Evolutionary conservation across 306 rosid genomes (phyloP), one percentile per base, ranked within the genome.

Genomic region (Castanea sativa): DNA sequence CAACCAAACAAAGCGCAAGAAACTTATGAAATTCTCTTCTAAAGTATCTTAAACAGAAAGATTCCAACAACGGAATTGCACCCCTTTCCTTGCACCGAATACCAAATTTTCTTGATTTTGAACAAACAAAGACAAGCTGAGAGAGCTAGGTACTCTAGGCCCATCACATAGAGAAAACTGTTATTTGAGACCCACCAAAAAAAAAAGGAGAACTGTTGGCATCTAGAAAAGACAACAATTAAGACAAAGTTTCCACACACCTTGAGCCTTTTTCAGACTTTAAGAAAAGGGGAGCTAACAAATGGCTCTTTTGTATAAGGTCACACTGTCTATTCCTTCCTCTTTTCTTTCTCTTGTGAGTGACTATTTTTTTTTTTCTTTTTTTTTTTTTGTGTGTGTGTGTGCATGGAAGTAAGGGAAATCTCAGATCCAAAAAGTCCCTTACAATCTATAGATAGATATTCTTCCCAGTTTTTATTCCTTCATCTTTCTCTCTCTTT

Each of bases 221-320:
- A 90, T 84, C 92, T 76, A 82, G 78, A 94, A 87, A 89, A 90
- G 97, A 94, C 96, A 91, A 85, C 43, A 41, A 90, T 88, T 82
- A 88, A 90, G 96, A 94, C 97, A 94, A 92, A 90, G 85, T 94
- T 94, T 90, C 90, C 85, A 88, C 94, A 85, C 84, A 84, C 79
- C 80, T 80, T 78, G 79, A 84, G 81, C 56, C 96, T 92, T 94
- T 94, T 91, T 86, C 96, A 84, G 90, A 88, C 87, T 92, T 94
- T 81, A 88, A 88, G 91, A 86, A 91, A 85, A 89, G 86, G 58
- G 55, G 73, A 65, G 69, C 73, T 65, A 76, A 81, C 85, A 80
- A 81, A 84, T 81, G 83, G 53, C 83, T 87, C 87, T 84, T 87
- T 87, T 82, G 64, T 84, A 63, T 78, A 57, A 84, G 71, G 84